Base-by-base conservation (phyloP, 495 filamentous ascomycete genomes). In the Neurospora sp. region DNA sequence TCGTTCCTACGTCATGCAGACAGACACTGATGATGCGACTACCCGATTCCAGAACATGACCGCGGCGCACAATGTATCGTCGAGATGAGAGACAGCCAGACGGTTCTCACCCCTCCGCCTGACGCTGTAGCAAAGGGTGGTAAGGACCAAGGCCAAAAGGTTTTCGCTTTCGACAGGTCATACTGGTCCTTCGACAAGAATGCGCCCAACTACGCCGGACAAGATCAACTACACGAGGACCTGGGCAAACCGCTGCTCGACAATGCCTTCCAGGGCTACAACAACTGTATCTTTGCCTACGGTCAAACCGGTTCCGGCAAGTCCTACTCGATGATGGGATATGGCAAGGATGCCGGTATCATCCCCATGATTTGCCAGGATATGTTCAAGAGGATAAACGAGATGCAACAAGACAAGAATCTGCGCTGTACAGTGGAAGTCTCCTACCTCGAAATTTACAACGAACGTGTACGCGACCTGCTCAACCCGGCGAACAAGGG, bases 281-380 rank as follows among this genome's bases (percentile, higher is more conserved):
- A 99, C 85, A 98, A 98, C 82, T 99, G 96, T 87, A 99, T 99
- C 79, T 99, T 99, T 84, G 96, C 96, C 5, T 99, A 99, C 80
- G 96, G 96, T 49, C 96, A 99, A 84, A 99, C 96, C 11, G 96
- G 96, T 75, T 98, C 95, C 20, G 96, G 96, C 79, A 99, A 99
- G 83, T 97, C 93, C 35, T 98, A 99, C 79, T 97, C 94, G 70
- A 99, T 99, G 96, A 98, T 98, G 96, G 96, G 96, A 27, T 98
- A 98, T 84, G 96, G 96, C 72, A 91, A 95, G 81, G 96, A 98
- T 77, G 89, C 92, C 70, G 96, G 96, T 84, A 95, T 99, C 69
- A 98, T 99, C 75, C 96, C 96, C n/a, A 91, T 89, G 75, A 98
- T 99, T 82, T 99, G 96, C 79, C 93, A 94, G 84, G 91, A 96